Evolutionary conservation across 805 yeast species (phyloP).

Genomic region (Monosporozyma siamensis): DNA sequence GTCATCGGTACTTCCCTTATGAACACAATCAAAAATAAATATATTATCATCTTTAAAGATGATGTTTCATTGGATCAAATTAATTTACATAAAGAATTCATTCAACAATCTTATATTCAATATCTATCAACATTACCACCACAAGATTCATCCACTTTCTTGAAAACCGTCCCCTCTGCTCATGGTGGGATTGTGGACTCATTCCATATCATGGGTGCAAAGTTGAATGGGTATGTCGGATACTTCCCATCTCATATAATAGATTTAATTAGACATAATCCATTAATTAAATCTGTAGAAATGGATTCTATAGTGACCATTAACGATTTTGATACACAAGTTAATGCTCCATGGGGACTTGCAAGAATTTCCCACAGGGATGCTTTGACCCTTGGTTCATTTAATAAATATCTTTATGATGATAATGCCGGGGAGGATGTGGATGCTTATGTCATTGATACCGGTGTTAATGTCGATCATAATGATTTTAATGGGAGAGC

Average conservation of each 20-base stretch:
- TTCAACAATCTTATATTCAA: constrained; percentile 40
- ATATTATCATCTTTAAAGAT: constrained; percentile 78
- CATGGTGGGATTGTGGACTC: constrained; percentile 50
- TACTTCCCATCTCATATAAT: constrained; percentile 67
- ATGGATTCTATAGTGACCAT: constrained; percentile 63
- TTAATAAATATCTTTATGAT: constrained; percentile 66
- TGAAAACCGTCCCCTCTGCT: constrained; percentile 14
- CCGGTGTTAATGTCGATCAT: constrained; percentile 74
- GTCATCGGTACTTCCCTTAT: too few relatives aligned
- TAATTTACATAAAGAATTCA: constrained; percentile 59
- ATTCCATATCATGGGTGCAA: constrained; percentile 45
- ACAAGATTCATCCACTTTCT: constrained; percentile 7
- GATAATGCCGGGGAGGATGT: constrained; percentile 73
- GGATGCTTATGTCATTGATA: constrained; percentile 80
- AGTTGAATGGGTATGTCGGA: constrained; percentile 76
- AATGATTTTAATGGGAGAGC: constrained; percentile 80
- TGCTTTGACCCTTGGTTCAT: constrained; percentile 54
- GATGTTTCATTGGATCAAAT: constrained; percentile 44
- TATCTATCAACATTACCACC: not conserved
- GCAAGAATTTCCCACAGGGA: constrained; percentile 82
- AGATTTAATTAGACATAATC: constrained; percentile 60
- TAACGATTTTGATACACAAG: constrained; percentile 54
- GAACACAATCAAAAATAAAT: constrained; percentile 60
- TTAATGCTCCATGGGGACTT: constrained; percentile 91
- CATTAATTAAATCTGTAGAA: constrained; percentile 62